A percentile compares a stretch with the other conserved stretches of the same genome.
phyloP scores from a whole-genome alignment of 179 eudicot species.

The Spergularia azorica region DNA sequence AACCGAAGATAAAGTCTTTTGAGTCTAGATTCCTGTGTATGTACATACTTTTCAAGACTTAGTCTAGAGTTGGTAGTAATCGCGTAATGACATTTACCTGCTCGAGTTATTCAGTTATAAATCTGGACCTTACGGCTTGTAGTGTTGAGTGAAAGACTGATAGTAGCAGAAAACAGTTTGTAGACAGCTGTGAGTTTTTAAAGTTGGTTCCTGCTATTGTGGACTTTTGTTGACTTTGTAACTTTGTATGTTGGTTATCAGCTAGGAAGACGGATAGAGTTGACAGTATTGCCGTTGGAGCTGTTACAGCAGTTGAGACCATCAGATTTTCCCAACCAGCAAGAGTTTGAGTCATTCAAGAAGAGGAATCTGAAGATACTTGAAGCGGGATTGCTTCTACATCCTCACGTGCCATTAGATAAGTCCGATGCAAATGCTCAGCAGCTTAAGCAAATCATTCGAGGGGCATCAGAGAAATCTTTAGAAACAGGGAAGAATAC shows the following conservation, averaged over 20 bases:
- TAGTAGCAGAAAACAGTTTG: no score
- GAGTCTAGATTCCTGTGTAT: neutral
- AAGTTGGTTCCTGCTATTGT: neutral
- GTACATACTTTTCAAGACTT: neutral
- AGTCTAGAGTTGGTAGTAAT: neutral
- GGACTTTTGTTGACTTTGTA: neutral
- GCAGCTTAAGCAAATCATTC: slow-evolving; percentile 64
- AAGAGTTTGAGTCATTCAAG: slow-evolving; percentile 76
- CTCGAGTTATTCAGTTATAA: neutral
- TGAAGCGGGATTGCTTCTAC: slow-evolving; percentile 80
- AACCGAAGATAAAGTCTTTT: neutral
- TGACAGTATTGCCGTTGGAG: slow-evolving; percentile 81
- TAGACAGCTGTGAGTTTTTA: neutral
- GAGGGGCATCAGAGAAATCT: slow-evolving; percentile 51
- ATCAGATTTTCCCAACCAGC: slow-evolving; percentile 74
- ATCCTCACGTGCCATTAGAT: slow-evolving; percentile 70
- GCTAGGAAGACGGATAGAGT: slow-evolving; percentile 82
- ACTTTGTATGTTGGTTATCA: slow-evolving; percentile 33
- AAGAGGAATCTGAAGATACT: slow-evolving; percentile 74
- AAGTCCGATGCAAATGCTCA: slow-evolving; percentile 52
- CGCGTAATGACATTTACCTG: neutral
- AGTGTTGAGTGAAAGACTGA: no score
- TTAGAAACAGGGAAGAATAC: slow-evolving; percentile 71
- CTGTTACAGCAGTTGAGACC: slow-evolving; percentile 73
- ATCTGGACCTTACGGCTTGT: neutral